phyloP scores from a whole-genome alignment of 768 basidiomycete species.

The Leucocoprinus sp. region DNA sequence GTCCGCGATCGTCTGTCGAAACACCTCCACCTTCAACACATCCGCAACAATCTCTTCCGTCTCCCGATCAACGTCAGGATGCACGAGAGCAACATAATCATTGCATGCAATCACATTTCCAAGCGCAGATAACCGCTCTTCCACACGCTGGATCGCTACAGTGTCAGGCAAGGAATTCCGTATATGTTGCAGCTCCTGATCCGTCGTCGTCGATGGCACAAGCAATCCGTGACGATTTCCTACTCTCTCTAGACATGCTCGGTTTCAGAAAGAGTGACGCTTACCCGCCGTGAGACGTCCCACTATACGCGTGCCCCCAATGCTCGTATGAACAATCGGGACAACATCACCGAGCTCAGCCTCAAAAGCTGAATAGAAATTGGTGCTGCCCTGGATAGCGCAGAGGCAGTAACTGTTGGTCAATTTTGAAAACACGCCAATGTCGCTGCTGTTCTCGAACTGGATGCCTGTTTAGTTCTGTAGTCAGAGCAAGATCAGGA shows the following conservation, averaged over 20 bases:
- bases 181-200: slow-evolving; percentile 97
- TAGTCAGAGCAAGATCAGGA: not conserved
- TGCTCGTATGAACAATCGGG: slow-evolving; percentile 93
- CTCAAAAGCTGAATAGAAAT: slow-evolving; percentile 98
- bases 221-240: slow-evolving; percentile 97
- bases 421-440: slow-evolving; percentile 95
- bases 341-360: slow-evolving; percentile 81
- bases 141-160: slow-evolving; percentile 93
- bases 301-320: slow-evolving; percentile 89
- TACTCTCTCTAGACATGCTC: slow-evolving; percentile 19
- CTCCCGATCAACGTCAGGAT: slow-evolving; percentile 96
- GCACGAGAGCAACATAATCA: slow-evolving; percentile 97
- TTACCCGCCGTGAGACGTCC: slow-evolving; percentile 88
- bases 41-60: slow-evolving; percentile 99
- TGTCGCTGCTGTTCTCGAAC: slow-evolving; percentile 91
- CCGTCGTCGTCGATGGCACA: slow-evolving; percentile 91
- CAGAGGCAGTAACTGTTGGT: slow-evolving; percentile 97
- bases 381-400: slow-evolving; percentile 89
- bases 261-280: not conserved
- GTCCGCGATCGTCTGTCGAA: slow-evolving; percentile 93
- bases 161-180: slow-evolving; percentile 89
- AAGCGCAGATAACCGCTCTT: slow-evolving; percentile 93
- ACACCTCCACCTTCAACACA: slow-evolving; percentile 97
- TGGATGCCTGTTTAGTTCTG: slow-evolving; percentile 58
- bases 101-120: slow-evolving; percentile 99